Evolutionary conservation across 2,329 filamentous ascomycete species (phyloP), one percentile per base, ranked within the genome.

Genomic region (Penicillium sp.): DNA sequence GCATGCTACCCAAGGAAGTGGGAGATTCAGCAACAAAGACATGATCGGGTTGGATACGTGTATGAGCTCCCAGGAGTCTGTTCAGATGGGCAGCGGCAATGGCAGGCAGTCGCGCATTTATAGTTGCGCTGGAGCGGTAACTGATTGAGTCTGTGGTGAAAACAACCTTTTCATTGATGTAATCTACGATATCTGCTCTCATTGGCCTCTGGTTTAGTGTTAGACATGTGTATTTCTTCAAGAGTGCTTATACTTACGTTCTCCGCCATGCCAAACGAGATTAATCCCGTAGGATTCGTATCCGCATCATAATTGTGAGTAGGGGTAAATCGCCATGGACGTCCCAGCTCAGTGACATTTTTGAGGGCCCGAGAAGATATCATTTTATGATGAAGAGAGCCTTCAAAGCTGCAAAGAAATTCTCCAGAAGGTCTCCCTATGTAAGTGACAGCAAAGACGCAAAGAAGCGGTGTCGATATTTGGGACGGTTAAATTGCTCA

Each of bases 51-150:
- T 70, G 31, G 4, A 81, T 65, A 0, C 71, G 61, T 0, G 47
- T 44, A 44, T 66, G 53, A 3, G 79, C 73, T 0, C 68, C 59
- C 56, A 82, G 76, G 43, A 75, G 64, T 18, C 60, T 69, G 55
- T 77, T 79, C 42, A 82, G 59, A 55, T 78, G 73, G 2, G 60
- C 63, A 14, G 77, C 73, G 56, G 79, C 70, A 0, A 73, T 74
- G 5, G 56, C 60, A 0, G 74, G 73, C n/a, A 81, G 69, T 18
- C 71, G 67, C 14, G 58, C 61, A 25, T 70, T 73, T 6, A 75
- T 74, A 57, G 64, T 69, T 12, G 74, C 72, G 9, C 71, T 72
- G 49, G 73, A 71, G 31, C 70, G 69, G 60, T 81, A 81, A 49
- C 71, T 71, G 49, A 78, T 67, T 8, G 73, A 71, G 33, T 68